Evolutionary conservation across 2,329 filamentous ascomycete genomes (phyloP), one percentile per base, ranked within the genome.

Genomic region (Hypoxylon sp.): DNA sequence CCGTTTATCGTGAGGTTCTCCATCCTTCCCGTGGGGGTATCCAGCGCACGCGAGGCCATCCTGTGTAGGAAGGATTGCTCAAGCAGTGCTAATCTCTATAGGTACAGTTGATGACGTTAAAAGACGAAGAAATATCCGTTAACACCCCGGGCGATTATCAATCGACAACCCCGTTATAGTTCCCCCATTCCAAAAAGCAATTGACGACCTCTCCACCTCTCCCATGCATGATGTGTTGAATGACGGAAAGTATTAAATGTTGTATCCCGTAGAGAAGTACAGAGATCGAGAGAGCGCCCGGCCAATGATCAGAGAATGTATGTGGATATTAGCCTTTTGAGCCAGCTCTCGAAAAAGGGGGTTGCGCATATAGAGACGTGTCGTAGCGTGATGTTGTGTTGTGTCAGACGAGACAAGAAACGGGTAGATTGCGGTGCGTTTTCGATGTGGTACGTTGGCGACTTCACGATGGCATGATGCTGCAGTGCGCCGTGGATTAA

Each of bases 11-110:
- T 66, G 32, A 53, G 63, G 57, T 57, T 68, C 68, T 65, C 54
- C 57, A 59, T 52, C 60, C 64, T 66, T 70, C 70, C 71, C 59
- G 64, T 69, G 70, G 72, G 64, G 71, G 72, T 75, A 75, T 74
- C 72, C 73, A 71, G 55, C 65, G 72, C 72, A 72, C 54, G 65
- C 64, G 59, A 62, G 67, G 69, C 69, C 65, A 59, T 73, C 68
- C 71, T 69, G 70, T 61, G 70, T 67, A 26, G 24, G 70, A 68
- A 68, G 69, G 58, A 62, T 67, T 55, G 71, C 68, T 70, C 39
- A 69, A 64, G 66, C 70, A 68, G 69, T 75, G 72, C 72, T 62
- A 56, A 56, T 69, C 62, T 64, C 67, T 68, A 71, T 68, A 57
- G 61, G 60, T 71, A 71, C 68, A 71, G 43, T 67, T 32, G 60